phyloP scores from a whole-genome alignment of 2,329 filamentous ascomycete species.

The Aureobasidium sp. region DNA sequence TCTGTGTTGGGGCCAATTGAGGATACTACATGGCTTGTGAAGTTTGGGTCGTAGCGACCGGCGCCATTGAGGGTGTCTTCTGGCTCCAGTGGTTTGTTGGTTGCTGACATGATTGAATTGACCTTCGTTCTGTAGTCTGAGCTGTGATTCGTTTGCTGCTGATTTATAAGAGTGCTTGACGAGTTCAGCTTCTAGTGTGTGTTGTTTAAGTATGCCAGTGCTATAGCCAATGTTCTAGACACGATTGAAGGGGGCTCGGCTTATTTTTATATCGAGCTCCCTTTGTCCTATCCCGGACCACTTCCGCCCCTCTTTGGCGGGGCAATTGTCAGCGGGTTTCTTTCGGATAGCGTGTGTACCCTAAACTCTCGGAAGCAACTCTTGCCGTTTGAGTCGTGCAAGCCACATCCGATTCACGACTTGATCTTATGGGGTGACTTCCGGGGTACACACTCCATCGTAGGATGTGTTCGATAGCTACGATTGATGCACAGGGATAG shows the following conservation, averaged over 20 bases:
- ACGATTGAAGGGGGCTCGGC: neutral
- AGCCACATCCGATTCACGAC: neutral
- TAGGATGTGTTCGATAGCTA: neutral
- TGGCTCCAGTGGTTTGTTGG: neutral
- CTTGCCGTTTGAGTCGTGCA: neutral
- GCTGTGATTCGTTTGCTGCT: neutral
- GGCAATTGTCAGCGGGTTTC: neutral
- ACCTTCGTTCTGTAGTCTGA: neutral
- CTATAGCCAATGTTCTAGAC: neutral
- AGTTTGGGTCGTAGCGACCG: conserved; percentile 22
- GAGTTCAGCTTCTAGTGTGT: neutral
- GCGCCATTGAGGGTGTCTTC: conserved; percentile 10
- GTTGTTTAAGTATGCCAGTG: too few species aligned
- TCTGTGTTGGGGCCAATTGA: conserved; percentile 28
- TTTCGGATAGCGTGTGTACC: neutral
- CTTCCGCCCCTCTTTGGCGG: neutral
- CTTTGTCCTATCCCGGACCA: neutral
- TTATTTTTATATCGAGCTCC: neutral
- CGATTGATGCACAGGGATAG: neutral
- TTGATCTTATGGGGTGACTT: neutral
- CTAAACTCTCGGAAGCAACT: neutral
- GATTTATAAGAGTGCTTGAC: neutral
- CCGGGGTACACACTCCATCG: neutral
- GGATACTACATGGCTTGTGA: conserved; percentile 28
- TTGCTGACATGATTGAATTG: neutral